Evolutionary conservation across 2,329 filamentous ascomycete genomes (phyloP).

Genomic region (Cordyceps pruinosa): DNA sequence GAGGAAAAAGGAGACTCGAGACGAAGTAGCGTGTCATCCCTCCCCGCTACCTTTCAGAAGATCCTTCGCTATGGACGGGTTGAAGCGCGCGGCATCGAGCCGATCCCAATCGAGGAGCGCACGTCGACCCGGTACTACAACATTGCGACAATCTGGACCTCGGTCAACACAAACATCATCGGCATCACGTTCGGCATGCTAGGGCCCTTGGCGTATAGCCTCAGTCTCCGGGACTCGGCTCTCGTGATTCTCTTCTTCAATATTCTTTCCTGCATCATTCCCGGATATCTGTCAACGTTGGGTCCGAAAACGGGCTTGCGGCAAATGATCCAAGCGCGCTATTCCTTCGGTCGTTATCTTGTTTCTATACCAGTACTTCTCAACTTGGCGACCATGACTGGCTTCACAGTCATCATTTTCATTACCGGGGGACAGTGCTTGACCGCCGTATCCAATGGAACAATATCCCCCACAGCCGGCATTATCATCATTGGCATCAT

Average conservation of each 20-base stretch:
- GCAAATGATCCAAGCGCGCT: conserved; percentile 59
- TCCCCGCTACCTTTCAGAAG: conserved; percentile 13
- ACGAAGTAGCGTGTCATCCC: background rate
- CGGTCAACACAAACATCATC: conserved; percentile 41
- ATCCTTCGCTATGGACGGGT: conserved; percentile 32
- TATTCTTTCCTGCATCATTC: conserved; percentile 44
- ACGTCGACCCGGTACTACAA: conserved; percentile 35
- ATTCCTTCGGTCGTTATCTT: conserved; percentile 53
- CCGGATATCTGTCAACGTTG: conserved; percentile 51
- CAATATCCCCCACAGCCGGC: conserved; percentile 46
- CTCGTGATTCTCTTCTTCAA: conserved; percentile 59
- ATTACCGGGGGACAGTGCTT: conserved; percentile 55
- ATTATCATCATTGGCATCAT: conserved; percentile 55
- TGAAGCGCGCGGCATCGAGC: conserved; percentile 38
- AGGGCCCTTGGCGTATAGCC: conserved; percentile 46
- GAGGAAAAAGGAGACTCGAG: conserved; percentile 5
- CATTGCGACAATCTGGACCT: conserved; percentile 43
- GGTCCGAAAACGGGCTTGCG: conserved; percentile 58
- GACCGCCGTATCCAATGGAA: conserved; percentile 43
- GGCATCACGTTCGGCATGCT: conserved; percentile 57
- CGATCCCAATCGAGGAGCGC: conserved; percentile 35
- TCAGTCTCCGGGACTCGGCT: conserved; percentile 48
- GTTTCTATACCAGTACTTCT: conserved; percentile 54
- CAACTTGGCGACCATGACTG: conserved; percentile 55
- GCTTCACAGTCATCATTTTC: conserved; percentile 56